These are phyloP conservation scores for Centaurea solstitialis DNA, from an alignment of 129 eudicot species.

Conservation along the genomic window DNA sequence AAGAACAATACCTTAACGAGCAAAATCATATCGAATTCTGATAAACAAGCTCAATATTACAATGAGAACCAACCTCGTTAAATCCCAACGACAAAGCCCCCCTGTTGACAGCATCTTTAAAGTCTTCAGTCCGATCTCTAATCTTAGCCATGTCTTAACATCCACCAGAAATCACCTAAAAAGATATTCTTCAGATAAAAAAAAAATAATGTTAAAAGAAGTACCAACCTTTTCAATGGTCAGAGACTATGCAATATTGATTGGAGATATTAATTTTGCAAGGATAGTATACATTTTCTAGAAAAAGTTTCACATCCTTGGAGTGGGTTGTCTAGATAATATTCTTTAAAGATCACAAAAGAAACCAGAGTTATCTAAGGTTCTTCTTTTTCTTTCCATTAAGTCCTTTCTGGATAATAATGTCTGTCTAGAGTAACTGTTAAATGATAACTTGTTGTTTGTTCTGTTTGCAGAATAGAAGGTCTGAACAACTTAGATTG, in stretches of 20 bases:
- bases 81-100: slow-evolving; percentile 75
- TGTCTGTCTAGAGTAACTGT: no score
- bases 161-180: slow-evolving; percentile 20
- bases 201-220: slow-evolving; percentile 11
- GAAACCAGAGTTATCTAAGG: neutral
- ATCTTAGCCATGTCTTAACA: slow-evolving; percentile 62
- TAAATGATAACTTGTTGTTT: no score
- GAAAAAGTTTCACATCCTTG: neutral
- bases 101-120: slow-evolving; percentile 85
- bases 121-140: slow-evolving; percentile 91
- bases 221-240: neutral
- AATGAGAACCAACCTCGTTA: slow-evolving; percentile 57
- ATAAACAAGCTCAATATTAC: neutral
- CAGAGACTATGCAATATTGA: neutral
- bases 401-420: no score
- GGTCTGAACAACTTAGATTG: no score
- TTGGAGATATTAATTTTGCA: neutral
- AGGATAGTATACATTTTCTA: neutral
- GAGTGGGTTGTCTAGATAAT: neutral
- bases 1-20: neutral
- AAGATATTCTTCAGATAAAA: neutral
- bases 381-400: no score
- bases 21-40: neutral
- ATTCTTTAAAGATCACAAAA: neutral
- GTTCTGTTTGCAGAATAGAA: no score